Evolutionary conservation across 352 stramenopile genomes (phyloP).

Genomic region (Globisporangium megalacanthum): DNA sequence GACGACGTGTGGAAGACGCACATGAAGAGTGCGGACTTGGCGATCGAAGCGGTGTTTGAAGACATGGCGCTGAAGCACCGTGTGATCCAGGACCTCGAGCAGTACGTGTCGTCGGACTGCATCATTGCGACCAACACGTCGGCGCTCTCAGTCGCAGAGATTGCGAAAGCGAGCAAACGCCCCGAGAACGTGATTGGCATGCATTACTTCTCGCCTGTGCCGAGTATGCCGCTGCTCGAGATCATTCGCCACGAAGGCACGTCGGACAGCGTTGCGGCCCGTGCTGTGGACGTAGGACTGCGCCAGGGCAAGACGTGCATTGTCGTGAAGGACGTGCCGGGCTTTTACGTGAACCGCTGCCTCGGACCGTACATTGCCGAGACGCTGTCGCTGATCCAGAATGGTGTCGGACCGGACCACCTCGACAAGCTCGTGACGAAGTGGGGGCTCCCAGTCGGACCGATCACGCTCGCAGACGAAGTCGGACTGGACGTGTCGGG

Average conservation of each 20-base stretch:
- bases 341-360: constrained; percentile 99
- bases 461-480: constrained; percentile 96
- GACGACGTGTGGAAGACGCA: constrained; percentile 89
- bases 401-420: constrained; percentile 90
- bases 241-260: constrained; percentile 96
- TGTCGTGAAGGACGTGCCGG: constrained; percentile 98
- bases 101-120: constrained; percentile 89
- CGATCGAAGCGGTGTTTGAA: constrained; percentile 99
- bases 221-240: constrained; percentile 97
- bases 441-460: constrained; percentile 96
- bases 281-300: constrained; percentile 93
- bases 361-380: constrained; percentile 93
- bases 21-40: constrained; percentile 92
- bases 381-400: constrained; percentile 88
- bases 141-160: constrained; percentile 94
- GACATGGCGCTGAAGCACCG: constrained; percentile 96
- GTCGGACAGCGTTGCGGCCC: constrained; percentile 83
- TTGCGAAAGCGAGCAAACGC: constrained; percentile 82
- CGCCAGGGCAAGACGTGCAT: constrained; percentile 98
- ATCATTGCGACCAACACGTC: constrained; percentile 99
- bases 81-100: constrained; percentile 92
- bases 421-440: constrained; percentile 95
- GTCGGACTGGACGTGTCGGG: constrained; percentile 96
- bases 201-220: constrained; percentile 99
- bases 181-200: constrained; percentile 95